Evolutionary conservation across 192 early-diverging fungal species (phyloP), one percentile per base, ranked within the genome.

Genomic region (Coemansia brasiliensis): DNA sequence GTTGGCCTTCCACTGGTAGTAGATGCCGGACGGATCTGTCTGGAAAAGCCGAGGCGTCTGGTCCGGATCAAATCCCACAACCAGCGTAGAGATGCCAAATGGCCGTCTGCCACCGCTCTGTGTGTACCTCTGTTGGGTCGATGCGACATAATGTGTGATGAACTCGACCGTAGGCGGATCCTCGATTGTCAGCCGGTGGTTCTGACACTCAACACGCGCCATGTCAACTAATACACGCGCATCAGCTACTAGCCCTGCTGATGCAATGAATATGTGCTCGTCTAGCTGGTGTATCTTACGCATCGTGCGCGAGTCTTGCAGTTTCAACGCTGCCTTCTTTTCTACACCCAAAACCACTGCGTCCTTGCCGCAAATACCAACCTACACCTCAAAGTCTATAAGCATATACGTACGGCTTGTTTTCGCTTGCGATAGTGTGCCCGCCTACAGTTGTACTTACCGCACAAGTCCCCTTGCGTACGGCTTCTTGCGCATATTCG

Each of bases 21-120:
- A 98, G 66, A 96, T 96, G 22, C 96, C 96, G n/a, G 93, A 93
- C 11, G 96, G 96, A 46, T 99, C 95, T 5, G 96, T 99, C 80
- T 94, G 93, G 80, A 94, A 99, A 51, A 99, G 85, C 74, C 90
- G 90, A 21, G 96, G 94, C 76, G 88, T 87, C 58, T 86, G 79
- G 69, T 95, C 90, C 6, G 84, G 72, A 60, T 98, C 93, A 71
- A 95, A 94, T 10, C 96, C 96, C 59, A 96, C 90, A 58, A 97
- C 87, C 49, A 99, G 84, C 52, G 94, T 94, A 35, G 95, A 96
- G 64, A 99, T 95, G 59, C 96, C 96, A 74, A 98, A 99, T 18
- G 96, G 96, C 61, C 96, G 89, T 15, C 96, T 92, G 82, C 96
- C 96, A 69, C 94, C 95, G 82, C 88, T 91, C 81, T 99, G 96